Conservation (phyloP, 2,329 filamentous ascomycete genomes). For the Fragosphaeria purpurea region DNA sequence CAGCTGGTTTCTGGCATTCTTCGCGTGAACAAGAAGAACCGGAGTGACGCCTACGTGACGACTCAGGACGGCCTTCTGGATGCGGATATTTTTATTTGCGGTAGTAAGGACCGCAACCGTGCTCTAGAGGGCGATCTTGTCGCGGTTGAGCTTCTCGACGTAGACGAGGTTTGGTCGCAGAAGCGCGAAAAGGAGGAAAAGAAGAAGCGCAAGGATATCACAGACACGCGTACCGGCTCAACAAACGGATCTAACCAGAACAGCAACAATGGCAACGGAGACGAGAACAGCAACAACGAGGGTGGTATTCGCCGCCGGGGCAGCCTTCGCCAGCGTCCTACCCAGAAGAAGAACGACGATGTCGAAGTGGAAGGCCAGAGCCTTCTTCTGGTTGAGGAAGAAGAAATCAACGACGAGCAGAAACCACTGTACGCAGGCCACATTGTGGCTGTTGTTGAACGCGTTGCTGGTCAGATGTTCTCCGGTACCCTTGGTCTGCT, state of each 20-base stretch:
- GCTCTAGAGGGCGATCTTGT: constrained; percentile 93
- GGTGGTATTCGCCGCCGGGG: constrained; percentile 86
- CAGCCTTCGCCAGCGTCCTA: constrained; percentile 90
- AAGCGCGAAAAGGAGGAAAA: constrained; percentile 99
- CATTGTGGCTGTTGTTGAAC: constrained; percentile 93
- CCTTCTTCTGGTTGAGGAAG: constrained; percentile 90
- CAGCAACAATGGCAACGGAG: constrained; percentile 41
- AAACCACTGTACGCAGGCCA: constrained; percentile 97
- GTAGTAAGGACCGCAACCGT: constrained; percentile 96
- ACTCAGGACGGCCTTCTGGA: constrained; percentile 80
- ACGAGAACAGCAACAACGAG: constrained; percentile 53
- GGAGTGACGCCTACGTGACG: constrained; percentile 95
- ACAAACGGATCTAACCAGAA: constrained; percentile 62
- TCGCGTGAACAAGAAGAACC: constrained; percentile 99
- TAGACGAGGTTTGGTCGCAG: constrained; percentile 97
- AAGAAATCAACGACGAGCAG: constrained; percentile 96
- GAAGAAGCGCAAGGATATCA: constrained; percentile 99
- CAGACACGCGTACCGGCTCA: constrained; percentile 72
- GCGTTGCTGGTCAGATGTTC: constrained; percentile 97
- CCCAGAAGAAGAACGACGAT: constrained; percentile 99
- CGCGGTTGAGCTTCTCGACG: constrained; percentile 89
- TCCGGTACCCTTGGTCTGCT: constrained; percentile 90
- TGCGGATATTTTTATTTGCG: constrained; percentile 98
- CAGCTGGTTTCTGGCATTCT: constrained; percentile 94
- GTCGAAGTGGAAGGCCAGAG: constrained; percentile 98